Evolutionary conservation across 2,329 filamentous ascomycete genomes (phyloP), one percentile per base, ranked within the genome.

Genomic region (Tolypocladium paradoxum): DNA sequence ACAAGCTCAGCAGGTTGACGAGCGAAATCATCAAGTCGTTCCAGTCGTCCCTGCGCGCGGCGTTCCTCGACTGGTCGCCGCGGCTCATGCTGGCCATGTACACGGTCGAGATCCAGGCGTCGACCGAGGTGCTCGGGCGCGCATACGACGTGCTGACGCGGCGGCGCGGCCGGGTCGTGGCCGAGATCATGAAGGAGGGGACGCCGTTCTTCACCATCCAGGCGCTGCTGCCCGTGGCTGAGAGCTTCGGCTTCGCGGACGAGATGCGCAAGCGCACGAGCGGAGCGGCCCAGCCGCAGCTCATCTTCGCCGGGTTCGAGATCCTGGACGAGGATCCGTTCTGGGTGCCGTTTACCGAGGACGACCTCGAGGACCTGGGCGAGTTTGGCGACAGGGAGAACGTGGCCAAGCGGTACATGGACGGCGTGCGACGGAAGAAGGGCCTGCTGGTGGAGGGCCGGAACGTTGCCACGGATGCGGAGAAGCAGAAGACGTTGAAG

Each of bases 131-230:
- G 43, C 83, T 99, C 6, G 93, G 93, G 24, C 85, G 90, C 33
- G 93, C 97, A 35, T 99, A 99, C 76, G 89, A 88, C 60, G 92
- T 97, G n/a, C 84, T 99, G n/a, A 96, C 92, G 34, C 86, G 92
- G 1, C 88, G 93, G 6, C 85, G 91, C 35, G 93, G 93, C 29
- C 86, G 85, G 37, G 95, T 99, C 51, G 82, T 95, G 24, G 87
- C 87, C 11, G 93, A 99, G 71, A 83, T 84, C 22, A 88, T 99
- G 76, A 95, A 96, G 62, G 90, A 96, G 65, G 92, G 93, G 27
- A 96, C 90, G 0, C 91, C 92, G 1, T 97, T 96, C 72, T 99
- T 96, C 76, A 96, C 90, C 5, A 95, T 99, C 66, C 80, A 87
- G 51, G 88, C 91, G 0, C 77, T 91, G 2, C 78, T 99, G 6